phyloP scores from a whole-genome alignment of 179 eudicot species.

The Actinidia arguta region DNA sequence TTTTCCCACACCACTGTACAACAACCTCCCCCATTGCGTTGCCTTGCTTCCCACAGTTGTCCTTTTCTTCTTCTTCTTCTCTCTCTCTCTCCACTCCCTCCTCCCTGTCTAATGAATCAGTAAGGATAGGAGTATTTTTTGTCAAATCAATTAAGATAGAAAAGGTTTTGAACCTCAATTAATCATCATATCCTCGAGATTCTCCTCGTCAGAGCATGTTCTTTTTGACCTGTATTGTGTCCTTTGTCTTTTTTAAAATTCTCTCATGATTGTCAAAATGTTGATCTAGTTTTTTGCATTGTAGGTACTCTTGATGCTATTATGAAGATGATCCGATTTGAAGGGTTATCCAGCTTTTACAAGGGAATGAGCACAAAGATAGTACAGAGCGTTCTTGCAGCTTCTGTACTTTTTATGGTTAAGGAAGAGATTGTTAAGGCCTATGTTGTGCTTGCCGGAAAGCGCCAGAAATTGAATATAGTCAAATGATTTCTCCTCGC shows the following conservation, averaged over 20 bases:
- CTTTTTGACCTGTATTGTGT: background rate
- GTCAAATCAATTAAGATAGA: background rate
- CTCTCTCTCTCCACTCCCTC: too few relatives aligned
- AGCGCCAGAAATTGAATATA: conserved; percentile 37
- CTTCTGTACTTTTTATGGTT: conserved; percentile 89
- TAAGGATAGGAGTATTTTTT: background rate
- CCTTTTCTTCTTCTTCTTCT: too few relatives aligned
- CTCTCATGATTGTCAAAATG: background rate
- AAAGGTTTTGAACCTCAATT: background rate
- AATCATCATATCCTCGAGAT: background rate
- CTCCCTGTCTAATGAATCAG: background rate
- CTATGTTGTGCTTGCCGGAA: conserved; percentile 41
- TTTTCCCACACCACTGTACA: too few relatives aligned
- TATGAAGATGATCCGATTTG: conserved; percentile 77
- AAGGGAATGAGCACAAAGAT: conserved; percentile 97
- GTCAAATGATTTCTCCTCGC: conserved; percentile 24
- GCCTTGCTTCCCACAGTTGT: too few relatives aligned
- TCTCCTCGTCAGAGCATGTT: background rate
- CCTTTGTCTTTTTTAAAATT: background rate
- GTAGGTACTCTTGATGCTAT: conserved; percentile 90
- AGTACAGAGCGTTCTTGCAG: conserved; percentile 94
- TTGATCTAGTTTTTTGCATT: background rate
- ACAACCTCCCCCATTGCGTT: too few relatives aligned
- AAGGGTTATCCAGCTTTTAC: conserved; percentile 82
- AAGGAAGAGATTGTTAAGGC: conserved; percentile 93